phyloP scores from a whole-genome alignment of 1,284 basidiomycete genomes.

The Lentinula novae-zelandiae region DNA sequence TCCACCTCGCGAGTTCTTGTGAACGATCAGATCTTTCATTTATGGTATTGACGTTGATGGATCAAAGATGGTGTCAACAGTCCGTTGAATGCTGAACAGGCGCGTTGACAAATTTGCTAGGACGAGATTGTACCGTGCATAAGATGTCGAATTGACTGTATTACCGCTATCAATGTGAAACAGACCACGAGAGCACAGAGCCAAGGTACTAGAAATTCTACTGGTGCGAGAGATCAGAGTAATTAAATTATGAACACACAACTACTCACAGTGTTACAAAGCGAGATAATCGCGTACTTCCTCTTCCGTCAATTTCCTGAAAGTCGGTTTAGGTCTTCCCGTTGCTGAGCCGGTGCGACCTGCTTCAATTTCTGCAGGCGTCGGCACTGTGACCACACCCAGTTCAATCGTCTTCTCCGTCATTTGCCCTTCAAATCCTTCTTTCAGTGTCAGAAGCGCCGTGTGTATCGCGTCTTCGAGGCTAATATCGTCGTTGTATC shows the following conservation, averaged over 20 bases:
- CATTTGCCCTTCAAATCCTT: conserved; percentile 99
- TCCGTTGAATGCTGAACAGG: not conserved
- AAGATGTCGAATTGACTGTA: not conserved
- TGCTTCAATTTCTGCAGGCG: conserved; percentile 70
- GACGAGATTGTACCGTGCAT: conserved; percentile 2
- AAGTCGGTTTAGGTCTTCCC: conserved; percentile 78
- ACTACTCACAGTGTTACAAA: conserved; percentile 42
- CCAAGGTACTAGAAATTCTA: not conserved
- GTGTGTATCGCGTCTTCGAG: conserved; percentile 99
- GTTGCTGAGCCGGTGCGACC: conserved; percentile 71
- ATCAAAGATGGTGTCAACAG: conserved; percentile 6
- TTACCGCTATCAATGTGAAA: not conserved
- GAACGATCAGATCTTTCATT: conserved; percentile 6
- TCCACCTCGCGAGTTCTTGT: not conserved
- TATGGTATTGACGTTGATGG: conserved; percentile 1
- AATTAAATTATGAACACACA: conserved; percentile 9
- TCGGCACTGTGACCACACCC: conserved; percentile 90
- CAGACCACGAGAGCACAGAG: not conserved
- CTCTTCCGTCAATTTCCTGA: conserved; percentile 91
- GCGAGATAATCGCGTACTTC: conserved; percentile 94
- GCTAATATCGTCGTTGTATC: conserved; percentile 99
- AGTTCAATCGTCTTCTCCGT: conserved; percentile 99
- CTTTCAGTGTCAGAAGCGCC: conserved; percentile 96
- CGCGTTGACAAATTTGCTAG: conserved; percentile 4
- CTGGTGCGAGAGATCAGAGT: not conserved